phyloP scores from a whole-genome alignment of 176 grass and related monocot genomes.

The Raddia distichophylla region DNA sequence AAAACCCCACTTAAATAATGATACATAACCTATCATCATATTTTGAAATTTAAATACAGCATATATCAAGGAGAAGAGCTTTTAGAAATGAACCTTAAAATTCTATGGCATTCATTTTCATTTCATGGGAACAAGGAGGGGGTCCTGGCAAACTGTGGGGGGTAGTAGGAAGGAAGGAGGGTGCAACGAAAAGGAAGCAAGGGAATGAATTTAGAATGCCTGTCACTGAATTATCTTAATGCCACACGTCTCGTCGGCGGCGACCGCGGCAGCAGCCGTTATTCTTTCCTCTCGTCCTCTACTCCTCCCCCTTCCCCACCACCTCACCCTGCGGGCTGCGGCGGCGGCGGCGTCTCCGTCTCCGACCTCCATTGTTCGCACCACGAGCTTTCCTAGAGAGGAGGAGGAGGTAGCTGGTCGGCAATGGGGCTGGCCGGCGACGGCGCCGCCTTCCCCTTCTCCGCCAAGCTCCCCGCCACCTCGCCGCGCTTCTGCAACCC shows the following conservation, averaged over 20 bases:
- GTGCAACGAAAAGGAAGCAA: background rate
- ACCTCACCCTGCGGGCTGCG: background rate
- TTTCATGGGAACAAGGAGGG: background rate
- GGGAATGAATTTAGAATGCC: constrained; percentile 18
- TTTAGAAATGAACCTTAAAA: no score
- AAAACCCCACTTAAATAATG: no score
- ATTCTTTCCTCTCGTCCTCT: constrained; percentile 40
- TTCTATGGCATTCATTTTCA: no score
- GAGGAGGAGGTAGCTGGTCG: background rate
- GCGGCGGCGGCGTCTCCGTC: constrained; percentile 19
- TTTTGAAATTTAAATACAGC: no score
- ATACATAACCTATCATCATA: no score
- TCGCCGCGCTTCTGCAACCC: constrained; percentile 54
- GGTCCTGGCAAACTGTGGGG: background rate
- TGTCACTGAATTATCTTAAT: constrained; percentile 33
- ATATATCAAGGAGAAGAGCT: no score
- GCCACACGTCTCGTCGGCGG: constrained; percentile 30
- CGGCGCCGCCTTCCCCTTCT: constrained; percentile 39
- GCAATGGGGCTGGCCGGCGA: constrained; percentile 51
- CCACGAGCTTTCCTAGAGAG: background rate
- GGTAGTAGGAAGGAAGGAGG: no score
- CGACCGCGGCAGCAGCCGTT: constrained; percentile 30
- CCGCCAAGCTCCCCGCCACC: constrained; percentile 32
- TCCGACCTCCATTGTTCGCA: background rate
- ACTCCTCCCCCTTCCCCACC: background rate